Evolutionary conservation across 495 filamentous ascomycete species (phyloP), one percentile per base, ranked within the genome.

Genomic region (Usnea hakonensis): DNA sequence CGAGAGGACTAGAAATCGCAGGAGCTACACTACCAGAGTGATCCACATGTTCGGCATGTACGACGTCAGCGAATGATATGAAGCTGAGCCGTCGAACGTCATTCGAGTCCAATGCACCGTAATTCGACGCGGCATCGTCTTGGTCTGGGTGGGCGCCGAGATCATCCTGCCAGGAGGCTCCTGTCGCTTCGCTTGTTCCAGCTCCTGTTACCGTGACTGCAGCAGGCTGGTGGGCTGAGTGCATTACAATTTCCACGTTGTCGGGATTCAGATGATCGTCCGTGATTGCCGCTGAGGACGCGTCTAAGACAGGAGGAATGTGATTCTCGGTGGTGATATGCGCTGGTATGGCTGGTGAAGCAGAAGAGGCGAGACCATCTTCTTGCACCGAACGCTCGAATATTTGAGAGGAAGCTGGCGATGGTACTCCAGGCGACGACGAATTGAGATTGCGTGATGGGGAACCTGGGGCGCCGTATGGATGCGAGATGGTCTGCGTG

Each of bases 351-450:
- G 88, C 85, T 4, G 88, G 83, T 14, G 87, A 88, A 50, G 79
- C 82, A 57, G 90, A 85, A 9, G 79, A 69, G n/a, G 83, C 74
- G 10, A 82, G 65, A 35, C 81, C 75, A 67, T 81, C 83, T 68
- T 96, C 91, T 71, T 96, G 92, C 17, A 96, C 92, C 73, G 89
- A 86, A 67, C 91, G 88, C 78, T 96, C 91, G 74, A 96, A 96
- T 68, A 96, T 96, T 68, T 93, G 90, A 30, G 90, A 91, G 38
- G 78, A 85, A 7, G 85, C 84, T 14, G 87, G 85, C 17, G 86
- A 88, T 53, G 81, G 77, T 50, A 87, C 71, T 43, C 82, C 78
- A 6, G 85, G 84, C 5, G 85, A 86, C 19, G 83, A 75, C 30
- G 81, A 77, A 62, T 69, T 76, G 37, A 83, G 71, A 52, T 78